Conservation (phyloP, 2,329 filamentous ascomycete species). For the Calonectria multiphialidica region DNA sequence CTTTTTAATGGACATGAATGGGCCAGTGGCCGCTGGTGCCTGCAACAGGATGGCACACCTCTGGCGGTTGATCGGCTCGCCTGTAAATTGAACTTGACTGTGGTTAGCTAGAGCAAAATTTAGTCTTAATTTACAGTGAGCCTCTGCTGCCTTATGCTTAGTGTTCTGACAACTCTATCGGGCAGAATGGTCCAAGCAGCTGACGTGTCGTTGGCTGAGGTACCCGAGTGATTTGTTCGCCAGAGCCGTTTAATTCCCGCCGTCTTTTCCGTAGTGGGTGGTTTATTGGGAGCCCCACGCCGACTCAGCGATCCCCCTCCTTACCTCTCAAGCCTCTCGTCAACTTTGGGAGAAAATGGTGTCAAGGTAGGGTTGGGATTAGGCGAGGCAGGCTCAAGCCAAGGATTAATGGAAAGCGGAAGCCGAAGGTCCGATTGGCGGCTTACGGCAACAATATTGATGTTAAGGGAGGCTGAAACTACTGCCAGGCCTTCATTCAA, state of each 20-base stretch:
- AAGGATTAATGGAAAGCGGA: background rate
- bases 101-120: background rate
- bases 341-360: background rate
- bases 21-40: no score
- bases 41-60: no score
- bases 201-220: background rate
- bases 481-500: background rate
- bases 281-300: background rate
- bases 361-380: background rate
- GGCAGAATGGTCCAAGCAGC: background rate
- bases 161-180: background rate
- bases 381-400: background rate
- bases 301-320: background rate
- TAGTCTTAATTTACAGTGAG: conserved; percentile 10
- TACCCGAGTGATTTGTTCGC: background rate
- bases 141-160: background rate
- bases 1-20: background rate
- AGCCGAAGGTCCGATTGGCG: background rate
- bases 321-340: background rate
- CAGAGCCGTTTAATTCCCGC: conserved; percentile 2
- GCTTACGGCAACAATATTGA: background rate
- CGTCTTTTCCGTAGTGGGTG: background rate
- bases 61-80: background rate
- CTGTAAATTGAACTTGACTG: background rate
- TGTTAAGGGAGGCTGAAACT: background rate